Percentiles rank a stretch among this genome's conserved stretches.
Evolutionary conservation across 73 alveolate species (phyloP).

Genomic region (Symbiodinium natans): DNA sequence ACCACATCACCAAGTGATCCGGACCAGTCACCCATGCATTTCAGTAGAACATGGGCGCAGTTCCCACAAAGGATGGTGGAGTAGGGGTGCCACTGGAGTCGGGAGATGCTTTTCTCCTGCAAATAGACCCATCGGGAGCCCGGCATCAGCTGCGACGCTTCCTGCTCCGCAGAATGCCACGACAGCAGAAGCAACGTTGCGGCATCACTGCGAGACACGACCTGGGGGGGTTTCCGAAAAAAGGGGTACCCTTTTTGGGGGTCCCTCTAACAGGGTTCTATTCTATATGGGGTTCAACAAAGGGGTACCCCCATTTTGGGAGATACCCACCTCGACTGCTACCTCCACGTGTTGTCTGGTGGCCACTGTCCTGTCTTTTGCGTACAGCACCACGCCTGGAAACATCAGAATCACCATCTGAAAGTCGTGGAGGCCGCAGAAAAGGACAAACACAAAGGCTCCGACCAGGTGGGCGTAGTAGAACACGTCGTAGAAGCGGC

Average conservation of each 20-base stretch:
- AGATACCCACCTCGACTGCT: neutral
- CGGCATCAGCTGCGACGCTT: neutral
- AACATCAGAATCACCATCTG: slow-evolving; percentile 53
- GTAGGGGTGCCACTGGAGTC: slow-evolving; percentile 69
- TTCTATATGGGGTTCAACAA: too few species aligned
- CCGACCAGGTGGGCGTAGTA: slow-evolving; percentile 34
- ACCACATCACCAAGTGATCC: neutral
- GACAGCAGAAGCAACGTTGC: neutral
- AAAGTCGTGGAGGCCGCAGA: slow-evolving; percentile 68
- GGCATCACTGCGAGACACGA: slow-evolving; percentile 1
- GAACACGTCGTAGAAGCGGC: slow-evolving; percentile 50
- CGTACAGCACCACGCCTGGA: slow-evolving; percentile 47
- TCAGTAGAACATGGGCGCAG: slow-evolving; percentile 6
- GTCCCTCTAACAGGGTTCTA: too few species aligned
- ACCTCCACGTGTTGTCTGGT: neutral
- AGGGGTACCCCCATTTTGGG: too few species aligned
- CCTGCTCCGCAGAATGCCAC: neutral
- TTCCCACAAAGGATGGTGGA: neutral
- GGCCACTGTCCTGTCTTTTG: neutral
- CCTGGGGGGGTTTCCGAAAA: too few species aligned
- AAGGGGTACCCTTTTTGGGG: too few species aligned
- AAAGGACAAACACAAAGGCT: slow-evolving; percentile 18
- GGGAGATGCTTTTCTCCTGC: neutral
- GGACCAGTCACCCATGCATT: slow-evolving; percentile 50
- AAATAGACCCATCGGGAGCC: slow-evolving; percentile 80